Evolutionary conservation across 495 filamentous ascomycete species (phyloP).

Genomic region (Aspergillus kassunensis): DNA sequence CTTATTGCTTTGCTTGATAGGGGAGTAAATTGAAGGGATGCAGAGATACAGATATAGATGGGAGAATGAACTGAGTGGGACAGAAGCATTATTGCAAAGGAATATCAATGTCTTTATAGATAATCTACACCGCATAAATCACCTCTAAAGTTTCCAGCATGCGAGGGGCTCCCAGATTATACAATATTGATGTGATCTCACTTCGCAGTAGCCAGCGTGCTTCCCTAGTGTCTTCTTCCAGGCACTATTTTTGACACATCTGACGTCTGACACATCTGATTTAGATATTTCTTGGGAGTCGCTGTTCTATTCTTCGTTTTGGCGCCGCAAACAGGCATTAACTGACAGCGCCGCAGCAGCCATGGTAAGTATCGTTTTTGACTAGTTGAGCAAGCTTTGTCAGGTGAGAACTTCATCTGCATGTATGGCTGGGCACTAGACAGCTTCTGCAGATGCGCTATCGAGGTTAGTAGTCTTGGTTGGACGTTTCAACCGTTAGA

Average conservation of each 20-base stretch:
- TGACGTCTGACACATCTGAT: conserved; percentile 2
- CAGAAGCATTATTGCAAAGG: background rate
- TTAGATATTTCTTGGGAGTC: background rate
- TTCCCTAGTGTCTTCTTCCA: background rate
- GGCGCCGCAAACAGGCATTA: background rate
- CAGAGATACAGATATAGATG: background rate
- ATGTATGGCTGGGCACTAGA: background rate
- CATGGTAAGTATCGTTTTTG: background rate
- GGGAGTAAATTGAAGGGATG: background rate
- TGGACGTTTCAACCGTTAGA: conserved; percentile 12
- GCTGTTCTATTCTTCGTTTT: background rate
- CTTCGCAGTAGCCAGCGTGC: no score
- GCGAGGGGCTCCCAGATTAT: conserved; percentile 17
- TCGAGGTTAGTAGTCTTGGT: conserved; percentile 2
- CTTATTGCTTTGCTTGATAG: background rate
- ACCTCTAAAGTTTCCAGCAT: conserved; percentile 13
- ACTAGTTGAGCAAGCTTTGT: conserved; percentile 1
- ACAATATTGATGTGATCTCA: conserved; percentile 12
- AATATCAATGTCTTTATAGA: background rate
- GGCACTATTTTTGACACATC: background rate
- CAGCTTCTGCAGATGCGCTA: conserved; percentile 9
- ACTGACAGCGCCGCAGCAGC: background rate
- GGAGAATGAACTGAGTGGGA: background rate
- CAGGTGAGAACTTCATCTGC: background rate
- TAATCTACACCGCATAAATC: conserved; percentile 1